Percentiles rank a stretch among this genome's conserved stretches.
These are phyloP conservation scores for Chalciporus piperatus DNA, from an alignment of 768 basidiomycete genomes.

Conservation along the genomic window DNA sequence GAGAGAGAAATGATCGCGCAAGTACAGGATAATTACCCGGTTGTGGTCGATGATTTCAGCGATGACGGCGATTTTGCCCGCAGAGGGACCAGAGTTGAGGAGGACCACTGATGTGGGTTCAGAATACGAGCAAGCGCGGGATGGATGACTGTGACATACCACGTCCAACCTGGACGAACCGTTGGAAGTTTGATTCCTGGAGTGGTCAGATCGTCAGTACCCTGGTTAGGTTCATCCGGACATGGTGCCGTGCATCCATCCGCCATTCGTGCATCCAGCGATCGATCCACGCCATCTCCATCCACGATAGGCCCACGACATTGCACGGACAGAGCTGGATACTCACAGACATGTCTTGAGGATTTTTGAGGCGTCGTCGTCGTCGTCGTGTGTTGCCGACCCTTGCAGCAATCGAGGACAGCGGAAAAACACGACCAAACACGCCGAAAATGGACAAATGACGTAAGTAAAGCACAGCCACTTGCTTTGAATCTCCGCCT, in stretches of 20 bases:
- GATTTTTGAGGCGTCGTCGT: constrained; percentile 1
- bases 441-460: not conserved
- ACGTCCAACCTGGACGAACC: constrained; percentile 98
- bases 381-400: not conserved
- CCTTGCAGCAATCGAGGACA: no score
- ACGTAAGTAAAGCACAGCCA: not conserved
- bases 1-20: not conserved
- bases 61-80: constrained; percentile 92
- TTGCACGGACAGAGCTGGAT: not conserved
- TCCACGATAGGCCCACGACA: no score
- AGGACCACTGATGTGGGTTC: constrained; percentile 65
- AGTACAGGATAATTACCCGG: constrained; percentile 53
- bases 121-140: not conserved
- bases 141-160: constrained; percentile 39
- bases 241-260: constrained; percentile 11
- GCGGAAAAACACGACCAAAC: not conserved
- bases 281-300: not conserved
- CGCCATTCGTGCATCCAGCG: not conserved
- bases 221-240: constrained; percentile 7
- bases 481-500: constrained; percentile 16
- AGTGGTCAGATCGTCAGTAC: constrained; percentile 9
- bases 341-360: constrained; percentile 24
- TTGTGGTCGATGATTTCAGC: constrained; percentile 99
- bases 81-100: constrained; percentile 81
- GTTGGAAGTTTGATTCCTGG: constrained; percentile 87